phyloP scores from a whole-genome alignment of 2,329 filamentous ascomycete genomes.

The Bisporella sp. region DNA sequence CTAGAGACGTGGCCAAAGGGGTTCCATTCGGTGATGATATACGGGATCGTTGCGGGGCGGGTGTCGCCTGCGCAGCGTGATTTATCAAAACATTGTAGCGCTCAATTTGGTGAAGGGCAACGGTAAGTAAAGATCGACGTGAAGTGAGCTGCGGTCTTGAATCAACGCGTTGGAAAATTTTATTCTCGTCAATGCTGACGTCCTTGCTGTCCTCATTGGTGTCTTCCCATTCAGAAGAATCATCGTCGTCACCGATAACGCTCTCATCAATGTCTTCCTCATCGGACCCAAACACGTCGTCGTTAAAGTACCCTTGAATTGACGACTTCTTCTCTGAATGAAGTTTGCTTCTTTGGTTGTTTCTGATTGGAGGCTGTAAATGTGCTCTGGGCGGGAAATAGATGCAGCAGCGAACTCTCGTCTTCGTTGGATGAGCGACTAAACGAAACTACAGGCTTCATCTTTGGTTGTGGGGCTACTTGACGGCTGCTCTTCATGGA shows the following conservation, averaged over 20 bases:
- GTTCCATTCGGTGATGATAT: slow-evolving; percentile 64
- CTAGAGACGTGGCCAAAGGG: slow-evolving; percentile 46
- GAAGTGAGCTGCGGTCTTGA: slow-evolving; percentile 80
- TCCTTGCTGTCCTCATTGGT: slow-evolving; percentile 76
- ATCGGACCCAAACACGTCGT: slow-evolving; percentile 51
- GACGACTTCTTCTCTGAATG: slow-evolving; percentile 71
- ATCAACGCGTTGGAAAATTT: slow-evolving; percentile 84
- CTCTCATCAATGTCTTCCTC: slow-evolving; percentile 72
- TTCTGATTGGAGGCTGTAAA: slow-evolving; percentile 46
- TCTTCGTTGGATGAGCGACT: slow-evolving; percentile 81
- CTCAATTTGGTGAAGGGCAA: slow-evolving; percentile 77
- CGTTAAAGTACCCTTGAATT: slow-evolving; percentile 51
- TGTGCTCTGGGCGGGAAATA: slow-evolving; percentile 42
- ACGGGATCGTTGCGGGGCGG: slow-evolving; percentile 49
- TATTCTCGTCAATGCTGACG: slow-evolving; percentile 73
- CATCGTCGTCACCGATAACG: slow-evolving; percentile 68
- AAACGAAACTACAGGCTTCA: slow-evolving; percentile 59
- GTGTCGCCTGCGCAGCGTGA: slow-evolving; percentile 49
- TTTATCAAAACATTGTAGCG: slow-evolving; percentile 66
- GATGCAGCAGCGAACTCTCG: slow-evolving; percentile 59
- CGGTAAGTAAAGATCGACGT: slow-evolving; percentile 79
- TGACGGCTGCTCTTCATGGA: slow-evolving; percentile 20
- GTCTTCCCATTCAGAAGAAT: slow-evolving; percentile 50
- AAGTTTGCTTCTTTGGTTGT: slow-evolving; percentile 64
- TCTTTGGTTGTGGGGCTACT: slow-evolving; percentile 36